phyloP scores from a whole-genome alignment of 2,329 filamentous ascomycete genomes.

The Didymella pinodella region DNA sequence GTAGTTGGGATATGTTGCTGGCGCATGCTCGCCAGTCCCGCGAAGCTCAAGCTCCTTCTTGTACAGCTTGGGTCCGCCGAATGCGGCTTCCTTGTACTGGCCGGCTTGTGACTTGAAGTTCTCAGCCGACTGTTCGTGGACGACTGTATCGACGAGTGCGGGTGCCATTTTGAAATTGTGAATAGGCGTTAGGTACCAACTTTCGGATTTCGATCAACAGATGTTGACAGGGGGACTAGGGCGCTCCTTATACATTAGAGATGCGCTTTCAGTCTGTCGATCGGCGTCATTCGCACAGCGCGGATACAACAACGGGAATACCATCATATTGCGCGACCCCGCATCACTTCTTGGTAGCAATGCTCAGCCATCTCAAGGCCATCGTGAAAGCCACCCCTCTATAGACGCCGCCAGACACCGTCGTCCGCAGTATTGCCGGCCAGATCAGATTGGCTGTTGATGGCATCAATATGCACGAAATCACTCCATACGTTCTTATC shows the following conservation, averaged over 20 bases:
- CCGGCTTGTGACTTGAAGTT: slow-evolving; percentile 47
- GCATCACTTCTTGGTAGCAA: slow-evolving; percentile 24
- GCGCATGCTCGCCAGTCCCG: slow-evolving; percentile 61
- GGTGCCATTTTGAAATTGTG: slow-evolving; percentile 50
- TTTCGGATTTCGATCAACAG: slow-evolving; percentile 6
- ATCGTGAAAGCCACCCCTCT: slow-evolving; percentile 17
- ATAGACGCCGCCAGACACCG: slow-evolving; percentile 19
- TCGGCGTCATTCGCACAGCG: slow-evolving; percentile 13
- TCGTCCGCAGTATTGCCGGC: slow-evolving; percentile 19
- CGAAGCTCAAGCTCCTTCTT: slow-evolving; percentile 62
- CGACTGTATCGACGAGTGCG: slow-evolving; percentile 51
- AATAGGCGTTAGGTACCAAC: background rate
- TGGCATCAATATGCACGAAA: slow-evolving; percentile 44
- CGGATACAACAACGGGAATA: slow-evolving; percentile 11
- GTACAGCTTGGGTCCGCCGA: slow-evolving; percentile 53
- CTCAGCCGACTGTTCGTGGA: slow-evolving; percentile 32
- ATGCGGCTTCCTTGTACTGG: slow-evolving; percentile 54
- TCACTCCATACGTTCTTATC: slow-evolving; percentile 38
- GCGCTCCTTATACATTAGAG: slow-evolving; percentile 26
- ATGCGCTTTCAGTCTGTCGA: background rate
- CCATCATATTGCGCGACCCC: slow-evolving; percentile 21
- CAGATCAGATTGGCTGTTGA: slow-evolving; percentile 33
- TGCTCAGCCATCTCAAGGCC: slow-evolving; percentile 6
- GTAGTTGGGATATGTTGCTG: slow-evolving; percentile 74
- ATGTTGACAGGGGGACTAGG: background rate